phyloP scores from a whole-genome alignment of 202 grass and related monocot genomes.

The Panicum virgatum region DNA sequence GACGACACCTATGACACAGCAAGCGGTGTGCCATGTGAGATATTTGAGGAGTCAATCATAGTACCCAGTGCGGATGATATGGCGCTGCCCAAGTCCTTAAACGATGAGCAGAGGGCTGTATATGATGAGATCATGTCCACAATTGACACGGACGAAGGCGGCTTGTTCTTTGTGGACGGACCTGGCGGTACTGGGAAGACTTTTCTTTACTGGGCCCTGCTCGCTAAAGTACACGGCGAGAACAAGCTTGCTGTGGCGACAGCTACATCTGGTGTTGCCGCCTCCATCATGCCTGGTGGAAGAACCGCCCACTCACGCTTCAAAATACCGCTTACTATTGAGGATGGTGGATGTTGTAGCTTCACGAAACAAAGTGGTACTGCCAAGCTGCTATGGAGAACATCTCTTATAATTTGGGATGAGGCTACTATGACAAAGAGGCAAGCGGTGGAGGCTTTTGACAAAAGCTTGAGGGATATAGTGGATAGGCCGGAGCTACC shows the following conservation, averaged over 20 bases:
- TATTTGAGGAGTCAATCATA: not conserved
- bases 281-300: not conserved
- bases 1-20: not conserved
- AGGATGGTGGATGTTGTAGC: no score
- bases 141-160: no score
- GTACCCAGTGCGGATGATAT: not conserved
- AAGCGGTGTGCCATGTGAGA: not conserved
- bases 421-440: not conserved
- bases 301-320: no score
- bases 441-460: no score
- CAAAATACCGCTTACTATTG: no score
- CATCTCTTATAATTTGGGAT: no score
- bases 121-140: no score
- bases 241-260: not conserved
- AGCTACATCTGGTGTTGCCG: not conserved
- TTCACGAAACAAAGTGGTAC: no score
- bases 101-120: not conserved
- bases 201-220: not conserved
- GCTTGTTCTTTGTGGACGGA: no score
- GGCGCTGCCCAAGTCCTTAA: not conserved
- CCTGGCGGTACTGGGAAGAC: not conserved
- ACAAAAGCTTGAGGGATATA: not conserved
- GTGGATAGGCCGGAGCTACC: not conserved
- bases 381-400: no score
- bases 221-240: not conserved